These are phyloP conservation scores for Marasmius oreades DNA, from an alignment of 1,284 basidiomycete species.

Conservation along the genomic window DNA sequence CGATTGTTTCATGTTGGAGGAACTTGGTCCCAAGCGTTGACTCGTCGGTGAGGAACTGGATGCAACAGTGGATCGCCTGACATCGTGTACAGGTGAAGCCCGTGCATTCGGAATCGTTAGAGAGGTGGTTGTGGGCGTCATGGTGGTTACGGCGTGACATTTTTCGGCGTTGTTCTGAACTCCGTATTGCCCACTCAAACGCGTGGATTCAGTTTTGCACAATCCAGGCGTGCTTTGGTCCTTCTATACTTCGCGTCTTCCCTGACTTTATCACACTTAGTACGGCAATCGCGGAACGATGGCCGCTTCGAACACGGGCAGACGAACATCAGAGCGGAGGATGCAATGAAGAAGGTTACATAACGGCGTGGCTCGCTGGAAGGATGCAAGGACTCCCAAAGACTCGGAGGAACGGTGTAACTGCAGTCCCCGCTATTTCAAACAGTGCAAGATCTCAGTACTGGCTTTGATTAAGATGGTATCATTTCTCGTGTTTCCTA, in stretches of 20 bases:
- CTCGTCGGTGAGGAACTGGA: constrained; percentile 60
- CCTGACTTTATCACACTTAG: too few relatives aligned
- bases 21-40: constrained; percentile 88
- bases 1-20: constrained; percentile 70
- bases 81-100: constrained; percentile 12
- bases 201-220: too few relatives aligned
- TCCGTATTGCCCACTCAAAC: too few relatives aligned
- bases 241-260: too few relatives aligned
- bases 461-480: constrained; percentile 99
- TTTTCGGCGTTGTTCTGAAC: too few relatives aligned
- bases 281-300: not conserved
- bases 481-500: constrained; percentile 9
- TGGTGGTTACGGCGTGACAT: too few relatives aligned
- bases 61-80: constrained; percentile 9
- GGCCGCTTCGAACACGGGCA: constrained; percentile 48
- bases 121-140: too few relatives aligned
- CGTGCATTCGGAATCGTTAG: too few relatives aligned
- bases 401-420: constrained; percentile 3
- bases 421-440: constrained; percentile 86
- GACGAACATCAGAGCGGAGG: constrained; percentile 80
- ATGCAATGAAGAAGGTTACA: constrained; percentile 74
- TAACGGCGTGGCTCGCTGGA: constrained; percentile 83
- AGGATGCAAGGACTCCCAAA: constrained; percentile 60
- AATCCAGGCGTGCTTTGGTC: too few relatives aligned
- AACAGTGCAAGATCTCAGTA: constrained; percentile 91